Conservation (phyloP, 176 grass and related monocot genomes). For the Saccharum spontaneum region DNA sequence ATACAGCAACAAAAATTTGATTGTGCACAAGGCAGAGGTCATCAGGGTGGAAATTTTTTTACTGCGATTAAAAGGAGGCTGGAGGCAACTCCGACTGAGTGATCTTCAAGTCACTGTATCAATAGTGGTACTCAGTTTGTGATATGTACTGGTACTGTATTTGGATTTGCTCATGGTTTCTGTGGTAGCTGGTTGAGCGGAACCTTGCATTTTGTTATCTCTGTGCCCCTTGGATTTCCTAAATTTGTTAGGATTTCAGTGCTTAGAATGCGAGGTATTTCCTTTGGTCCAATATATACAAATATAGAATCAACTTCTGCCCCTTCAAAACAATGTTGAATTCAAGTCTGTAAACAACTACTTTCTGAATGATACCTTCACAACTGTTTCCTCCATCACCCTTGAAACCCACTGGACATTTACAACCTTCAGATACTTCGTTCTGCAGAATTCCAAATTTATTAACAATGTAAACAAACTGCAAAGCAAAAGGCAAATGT, state of each 20-base stretch:
- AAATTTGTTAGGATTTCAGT: background rate
- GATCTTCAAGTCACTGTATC: background rate
- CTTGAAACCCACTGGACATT: conserved; percentile 74
- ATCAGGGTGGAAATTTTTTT: background rate
- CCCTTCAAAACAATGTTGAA: background rate
- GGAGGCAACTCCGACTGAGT: background rate
- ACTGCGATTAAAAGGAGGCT: background rate
- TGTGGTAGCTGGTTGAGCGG: background rate
- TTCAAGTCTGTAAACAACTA: conserved; percentile 7
- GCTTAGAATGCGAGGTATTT: background rate
- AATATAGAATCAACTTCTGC: background rate
- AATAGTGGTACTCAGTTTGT: background rate
- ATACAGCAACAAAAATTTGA: background rate
- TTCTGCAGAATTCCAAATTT: conserved; percentile 50
- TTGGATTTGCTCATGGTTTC: background rate
- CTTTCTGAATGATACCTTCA: conserved; percentile 58
- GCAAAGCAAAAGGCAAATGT: background rate
- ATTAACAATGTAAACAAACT: conserved; percentile 26
- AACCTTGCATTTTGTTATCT: background rate
- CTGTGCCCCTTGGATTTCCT: background rate
- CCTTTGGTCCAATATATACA: background rate
- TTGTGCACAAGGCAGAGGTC: background rate
- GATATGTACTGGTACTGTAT: background rate
- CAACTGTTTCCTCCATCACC: conserved; percentile 75
- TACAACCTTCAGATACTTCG: conserved; percentile 72